Evolutionary conservation across 2,329 filamentous ascomycete genomes (phyloP).

Genomic region (Beauveria brongniartii): DNA sequence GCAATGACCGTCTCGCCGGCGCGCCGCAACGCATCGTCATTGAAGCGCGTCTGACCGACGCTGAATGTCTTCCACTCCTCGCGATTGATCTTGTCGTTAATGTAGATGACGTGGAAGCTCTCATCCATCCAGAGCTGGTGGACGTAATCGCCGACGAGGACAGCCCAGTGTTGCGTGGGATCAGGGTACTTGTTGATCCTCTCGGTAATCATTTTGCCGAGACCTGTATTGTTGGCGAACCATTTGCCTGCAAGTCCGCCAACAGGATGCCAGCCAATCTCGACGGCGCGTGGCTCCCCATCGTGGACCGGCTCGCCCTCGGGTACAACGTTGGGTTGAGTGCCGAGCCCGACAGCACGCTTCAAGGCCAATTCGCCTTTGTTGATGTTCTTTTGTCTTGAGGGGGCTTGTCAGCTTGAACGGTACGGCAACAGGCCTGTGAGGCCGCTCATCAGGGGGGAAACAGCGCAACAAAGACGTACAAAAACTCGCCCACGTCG

Average conservation of each 20-base stretch:
- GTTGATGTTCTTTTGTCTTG: conserved; percentile 23
- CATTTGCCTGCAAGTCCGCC: conserved; percentile 48
- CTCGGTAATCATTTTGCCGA: conserved; percentile 49
- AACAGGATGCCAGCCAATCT: conserved; percentile 52
- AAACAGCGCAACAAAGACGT: not conserved
- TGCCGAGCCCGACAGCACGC: conserved; percentile 26
- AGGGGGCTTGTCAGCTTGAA: not conserved
- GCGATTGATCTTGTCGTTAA: conserved; percentile 37
- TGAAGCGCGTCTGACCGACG: conserved; percentile 45
- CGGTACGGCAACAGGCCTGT: not conserved
- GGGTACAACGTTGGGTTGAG: conserved; percentile 25
- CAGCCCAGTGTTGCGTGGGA: conserved; percentile 53
- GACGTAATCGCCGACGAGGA: conserved; percentile 46
- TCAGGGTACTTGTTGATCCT: conserved; percentile 47
- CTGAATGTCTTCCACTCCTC: conserved; percentile 43
- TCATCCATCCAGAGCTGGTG: conserved; percentile 57
- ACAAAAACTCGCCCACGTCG: conserved; percentile 9
- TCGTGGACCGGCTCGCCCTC: conserved; percentile 21
- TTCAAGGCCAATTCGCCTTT: conserved; percentile 29
- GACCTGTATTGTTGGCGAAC: conserved; percentile 47
- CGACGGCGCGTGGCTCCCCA: conserved; percentile 30
- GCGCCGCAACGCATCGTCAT: conserved; percentile 43
- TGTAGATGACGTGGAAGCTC: conserved; percentile 48
- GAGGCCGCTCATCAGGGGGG: not conserved
- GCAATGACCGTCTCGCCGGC: conserved; percentile 45